Conservation (phyloP, 2,329 filamentous ascomycete genomes). For the Simplicillium sp. region DNA sequence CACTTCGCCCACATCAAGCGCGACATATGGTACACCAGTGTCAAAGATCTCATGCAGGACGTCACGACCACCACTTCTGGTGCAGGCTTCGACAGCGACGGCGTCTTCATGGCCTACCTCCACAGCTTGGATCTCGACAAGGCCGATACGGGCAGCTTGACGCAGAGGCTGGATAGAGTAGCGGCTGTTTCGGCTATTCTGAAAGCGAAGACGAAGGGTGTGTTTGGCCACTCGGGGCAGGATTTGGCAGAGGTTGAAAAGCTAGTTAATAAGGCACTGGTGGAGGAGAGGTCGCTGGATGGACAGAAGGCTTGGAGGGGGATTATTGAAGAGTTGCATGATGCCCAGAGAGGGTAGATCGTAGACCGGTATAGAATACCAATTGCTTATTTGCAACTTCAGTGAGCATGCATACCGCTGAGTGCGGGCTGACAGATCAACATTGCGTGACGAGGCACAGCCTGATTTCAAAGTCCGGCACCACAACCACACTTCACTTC, state of each 20-base stretch:
- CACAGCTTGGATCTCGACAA: slow-evolving; percentile 35
- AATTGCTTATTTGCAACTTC: no score
- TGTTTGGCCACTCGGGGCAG: slow-evolving; percentile 25
- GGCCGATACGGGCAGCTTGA: slow-evolving; percentile 38
- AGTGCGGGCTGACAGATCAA: no score
- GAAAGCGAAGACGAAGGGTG: slow-evolving; percentile 29
- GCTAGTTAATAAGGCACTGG: slow-evolving; percentile 23
- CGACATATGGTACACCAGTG: slow-evolving; percentile 42
- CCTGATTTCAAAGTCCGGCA: no score
- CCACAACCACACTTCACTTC: no score
- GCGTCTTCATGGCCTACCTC: slow-evolving; percentile 28
- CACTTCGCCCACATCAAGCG: slow-evolving; percentile 34
- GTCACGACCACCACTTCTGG: slow-evolving; percentile 17
- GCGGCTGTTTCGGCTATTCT: slow-evolving; percentile 33
- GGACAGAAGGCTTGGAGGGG: slow-evolving; percentile 33
- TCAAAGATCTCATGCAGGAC: slow-evolving; percentile 35
- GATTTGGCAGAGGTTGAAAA: slow-evolving; percentile 18
- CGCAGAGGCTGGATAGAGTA: slow-evolving; percentile 37
- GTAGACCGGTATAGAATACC: no score
- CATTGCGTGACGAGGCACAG: no score
- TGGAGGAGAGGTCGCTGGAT: slow-evolving; percentile 32
- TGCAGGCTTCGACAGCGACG: slow-evolving; percentile 8
- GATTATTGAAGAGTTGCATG: slow-evolving; percentile 19
- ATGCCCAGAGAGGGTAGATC: not conserved
- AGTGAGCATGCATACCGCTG: no score